Evolutionary conservation across 768 basidiomycete genomes (phyloP).

Genomic region (Lepiota brunneoincarnata): DNA sequence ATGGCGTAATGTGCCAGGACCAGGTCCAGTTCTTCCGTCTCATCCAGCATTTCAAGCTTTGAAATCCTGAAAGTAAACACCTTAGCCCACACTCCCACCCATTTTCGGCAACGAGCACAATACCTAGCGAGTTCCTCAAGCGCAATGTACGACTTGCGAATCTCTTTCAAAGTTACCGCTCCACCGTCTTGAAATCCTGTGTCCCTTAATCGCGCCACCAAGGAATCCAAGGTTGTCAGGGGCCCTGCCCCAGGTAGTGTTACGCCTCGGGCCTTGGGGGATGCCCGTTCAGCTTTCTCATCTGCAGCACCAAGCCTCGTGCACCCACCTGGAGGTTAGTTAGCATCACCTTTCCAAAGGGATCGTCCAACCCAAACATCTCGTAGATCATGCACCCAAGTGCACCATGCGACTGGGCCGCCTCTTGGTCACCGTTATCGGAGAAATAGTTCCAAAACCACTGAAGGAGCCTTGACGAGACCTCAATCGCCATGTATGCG

Average conservation of each 20-base stretch:
- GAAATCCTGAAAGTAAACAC: constrained; percentile 53
- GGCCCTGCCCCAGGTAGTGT: constrained; percentile 69
- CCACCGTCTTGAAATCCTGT: constrained; percentile 52
- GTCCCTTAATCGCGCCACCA: constrained; percentile 57
- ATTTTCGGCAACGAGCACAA: constrained; percentile 14
- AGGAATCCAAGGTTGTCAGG: constrained; percentile 53
- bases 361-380: constrained; percentile 86
- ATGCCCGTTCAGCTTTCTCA: neutral
- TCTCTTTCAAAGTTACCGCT: constrained; percentile 67
- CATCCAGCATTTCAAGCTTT: constrained; percentile 83
- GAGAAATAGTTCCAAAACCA: constrained; percentile 71
- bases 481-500: constrained; percentile 73
- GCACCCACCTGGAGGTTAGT: constrained; percentile 72
- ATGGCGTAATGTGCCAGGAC: constrained; percentile 89
- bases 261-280: constrained; percentile 62
- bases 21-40: constrained; percentile 91
- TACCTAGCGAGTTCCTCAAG: constrained; percentile 57
- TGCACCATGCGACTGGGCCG: constrained; percentile 17
- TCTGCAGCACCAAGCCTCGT: constrained; percentile 1
- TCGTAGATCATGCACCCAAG: constrained; percentile 79
- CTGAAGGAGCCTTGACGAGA: constrained; percentile 55
- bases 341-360: constrained; percentile 92
- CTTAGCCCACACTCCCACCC: neutral
- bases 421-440: constrained; percentile 8
- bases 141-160: constrained; percentile 51